Evolutionary conservation across 192 early-diverging fungal genomes (phyloP), one percentile per base, ranked within the genome.

Genomic region (Thamnidium elegans): DNA sequence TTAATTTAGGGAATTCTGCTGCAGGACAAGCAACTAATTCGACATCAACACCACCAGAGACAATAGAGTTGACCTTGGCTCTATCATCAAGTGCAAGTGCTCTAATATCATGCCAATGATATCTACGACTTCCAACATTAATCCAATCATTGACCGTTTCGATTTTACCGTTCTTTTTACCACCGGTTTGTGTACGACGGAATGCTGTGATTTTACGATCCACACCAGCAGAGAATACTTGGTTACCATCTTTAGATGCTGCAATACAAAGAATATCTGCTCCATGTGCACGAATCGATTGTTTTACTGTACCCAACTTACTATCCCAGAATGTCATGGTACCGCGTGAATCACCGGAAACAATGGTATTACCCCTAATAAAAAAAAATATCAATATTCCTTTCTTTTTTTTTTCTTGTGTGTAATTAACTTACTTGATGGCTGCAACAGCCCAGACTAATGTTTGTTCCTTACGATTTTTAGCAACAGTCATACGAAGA

Each of bases 81-180:
- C 77, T 78, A 52, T 94, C 91, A 68, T 90, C 80, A 34, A 95
- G 78, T 1, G 89, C 88, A 20, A 99, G 62, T 19, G 95, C 89
- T 26, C 93, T 86, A 36, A 99, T 92, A 71, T 99, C 96, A 71
- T 99, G 94, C 14, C 89, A 90, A 74, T 99, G 96, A 76, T 90
- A 95, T 58, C 93, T 86, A 53, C 93, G 86, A 63, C 89, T 85
- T 13, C 91, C 92, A n/a, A 90, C 77, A 44, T 90, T 67, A 20
- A 95, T 80, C 94, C 94, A 98, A 26, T 85, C 78, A 59, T 61
- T 54, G 4, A 53, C 48, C 20, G 69, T 75, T n/a, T 42, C 44
- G 13, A 50, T 63, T 23, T 62, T 71, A 23, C 39, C 55, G 14
- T 67, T 63, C n/a, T 73, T 70, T 68, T 71, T 58, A 66, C 77